Evolutionary conservation across 495 filamentous ascomycete species (phyloP), one percentile per base, ranked within the genome.

Genomic region (Neurospora intermedia): DNA sequence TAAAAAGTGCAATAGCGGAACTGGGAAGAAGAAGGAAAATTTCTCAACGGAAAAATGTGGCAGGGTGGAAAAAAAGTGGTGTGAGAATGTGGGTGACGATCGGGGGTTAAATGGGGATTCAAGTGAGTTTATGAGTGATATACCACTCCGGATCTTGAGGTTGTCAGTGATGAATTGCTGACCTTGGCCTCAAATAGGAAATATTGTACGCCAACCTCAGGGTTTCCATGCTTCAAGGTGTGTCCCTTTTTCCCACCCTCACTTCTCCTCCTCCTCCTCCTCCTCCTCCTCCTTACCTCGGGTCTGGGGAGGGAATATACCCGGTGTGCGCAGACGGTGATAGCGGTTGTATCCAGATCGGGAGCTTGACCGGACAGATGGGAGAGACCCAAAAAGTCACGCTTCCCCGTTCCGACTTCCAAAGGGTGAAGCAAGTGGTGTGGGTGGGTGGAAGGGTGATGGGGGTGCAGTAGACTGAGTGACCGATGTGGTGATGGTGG

Each of bases 1-100:
- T 62, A 16, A 62, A 62, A 31, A 11, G 23, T 62, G 6, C 6
- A 6, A 16, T 16, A 2, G 10, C 54, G 2, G 13, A 31, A 31
- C 54, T 31, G 23, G 54, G 54, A 31, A 69, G 31, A 20, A 66
- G 62, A 73, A 71, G 54, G 15, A 76, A 76, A 76, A 76, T 76
- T 73, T 76, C 73, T 75, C 75, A 76, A 73, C 8, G 31, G 71
- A 70, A 46, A 69, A 43, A 43, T 40, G 43, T 48, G 43, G 73
- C 35, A 45, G 42, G 69, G 35, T n/a, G 48, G 9, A 20, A 41
- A 41, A 41, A 69, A 27, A 72, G 62, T 62, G 59, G 72, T 46
- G 70, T 5, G 54, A 62, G 16, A 16, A 31, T 16, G 54, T 62
- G 54, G 54, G 13, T 62, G 54, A 62, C 31, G 54, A 62, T 31